phyloP scores from a whole-genome alignment of 2,329 filamentous ascomycete species.

The Xylaria sp. region DNA sequence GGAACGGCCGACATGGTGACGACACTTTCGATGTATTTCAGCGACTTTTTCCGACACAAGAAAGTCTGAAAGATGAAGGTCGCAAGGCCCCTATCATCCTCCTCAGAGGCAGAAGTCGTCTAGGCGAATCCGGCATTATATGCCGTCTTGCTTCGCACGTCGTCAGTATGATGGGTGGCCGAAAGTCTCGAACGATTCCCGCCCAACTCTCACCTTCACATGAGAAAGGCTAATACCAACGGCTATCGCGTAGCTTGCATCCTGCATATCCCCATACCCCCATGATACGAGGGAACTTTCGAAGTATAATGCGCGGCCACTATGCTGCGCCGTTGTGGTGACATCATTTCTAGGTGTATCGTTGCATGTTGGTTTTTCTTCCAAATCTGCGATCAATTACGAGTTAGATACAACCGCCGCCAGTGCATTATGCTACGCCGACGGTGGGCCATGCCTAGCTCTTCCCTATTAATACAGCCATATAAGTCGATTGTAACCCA shows the following conservation, averaged over 20 bases:
- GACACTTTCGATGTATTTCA: neutral
- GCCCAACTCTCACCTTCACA: neutral
- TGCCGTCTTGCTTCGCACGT: neutral
- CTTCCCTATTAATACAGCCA: too few relatives aligned
- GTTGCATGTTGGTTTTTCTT: too few relatives aligned
- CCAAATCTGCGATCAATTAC: too few relatives aligned
- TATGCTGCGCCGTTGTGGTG: neutral
- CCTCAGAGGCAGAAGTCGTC: neutral
- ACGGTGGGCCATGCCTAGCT: too few relatives aligned
- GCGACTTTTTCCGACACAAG: neutral
- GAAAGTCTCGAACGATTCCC: too few relatives aligned
- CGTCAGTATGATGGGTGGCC: neutral
- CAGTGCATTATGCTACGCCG: too few relatives aligned
- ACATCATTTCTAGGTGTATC: conserved; percentile 18
- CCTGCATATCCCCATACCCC: neutral
- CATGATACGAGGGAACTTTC: too few relatives aligned
- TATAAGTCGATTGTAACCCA: too few relatives aligned
- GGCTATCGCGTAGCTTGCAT: conserved; percentile 2
- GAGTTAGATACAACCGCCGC: too few relatives aligned
- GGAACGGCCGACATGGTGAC: conserved; percentile 19
- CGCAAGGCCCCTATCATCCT: neutral
- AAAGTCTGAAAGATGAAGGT: conserved; percentile 2
- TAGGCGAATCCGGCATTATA: too few relatives aligned
- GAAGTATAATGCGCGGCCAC: neutral
- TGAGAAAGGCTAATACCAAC: neutral